Conservation (phyloP, 228 moss, liverwort and hornwort species). For the Sphagnum magellanicum region DNA sequence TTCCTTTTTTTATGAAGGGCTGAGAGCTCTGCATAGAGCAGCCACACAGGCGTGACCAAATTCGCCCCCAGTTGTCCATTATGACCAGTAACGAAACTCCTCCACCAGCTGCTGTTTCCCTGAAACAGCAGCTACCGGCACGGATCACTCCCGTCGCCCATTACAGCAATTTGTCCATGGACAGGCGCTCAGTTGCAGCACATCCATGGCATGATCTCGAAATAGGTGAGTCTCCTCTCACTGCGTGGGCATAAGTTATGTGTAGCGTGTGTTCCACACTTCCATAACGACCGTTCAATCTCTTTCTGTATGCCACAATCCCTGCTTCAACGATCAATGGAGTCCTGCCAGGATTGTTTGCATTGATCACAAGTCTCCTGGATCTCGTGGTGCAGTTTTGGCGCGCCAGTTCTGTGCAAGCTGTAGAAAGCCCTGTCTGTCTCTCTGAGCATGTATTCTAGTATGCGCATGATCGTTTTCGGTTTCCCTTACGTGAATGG, state of each 20-base stretch:
- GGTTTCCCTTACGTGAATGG: not conserved
- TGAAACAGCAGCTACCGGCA: conserved; percentile 6
- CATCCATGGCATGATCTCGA: conserved; percentile 98
- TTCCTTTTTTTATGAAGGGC: conserved; percentile 7
- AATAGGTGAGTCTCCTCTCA: conserved; percentile 39
- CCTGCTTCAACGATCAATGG: too few species aligned
- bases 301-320: conserved; percentile 3
- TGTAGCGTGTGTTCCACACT: too few species aligned
- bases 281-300: too few species aligned
- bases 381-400: too few species aligned
- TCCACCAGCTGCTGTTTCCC: conserved; percentile 8
- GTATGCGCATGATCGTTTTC: not conserved
- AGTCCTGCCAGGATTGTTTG: too few species aligned
- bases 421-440: not conserved
- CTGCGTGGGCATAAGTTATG: too few species aligned
- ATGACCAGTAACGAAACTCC: conserved; percentile 14
- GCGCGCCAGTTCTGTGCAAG: too few species aligned
- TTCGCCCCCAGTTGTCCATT: conserved; percentile 3
- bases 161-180: conserved; percentile 53
- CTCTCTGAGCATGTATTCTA: not conserved
- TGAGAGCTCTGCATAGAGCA: conserved; percentile 5
- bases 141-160: conserved; percentile 25
- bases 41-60: conserved; percentile 2
- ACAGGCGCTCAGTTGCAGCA: conserved; percentile 71
- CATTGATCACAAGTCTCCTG: too few species aligned